phyloP scores from a whole-genome alignment of 495 filamentous ascomycete genomes.

The Aspergillus baeticus region DNA sequence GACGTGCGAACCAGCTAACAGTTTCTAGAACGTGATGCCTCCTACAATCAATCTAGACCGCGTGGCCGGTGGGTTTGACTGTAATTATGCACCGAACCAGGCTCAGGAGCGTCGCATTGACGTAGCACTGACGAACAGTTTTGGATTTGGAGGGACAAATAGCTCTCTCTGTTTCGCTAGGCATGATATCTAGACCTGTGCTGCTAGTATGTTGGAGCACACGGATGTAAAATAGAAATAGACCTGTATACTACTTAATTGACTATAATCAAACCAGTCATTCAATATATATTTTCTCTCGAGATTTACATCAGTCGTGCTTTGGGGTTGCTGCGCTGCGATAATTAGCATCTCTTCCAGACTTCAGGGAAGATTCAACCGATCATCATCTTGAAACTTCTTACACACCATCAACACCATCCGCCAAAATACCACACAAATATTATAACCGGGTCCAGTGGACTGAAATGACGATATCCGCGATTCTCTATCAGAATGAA shows the following conservation, averaged over 20 bases:
- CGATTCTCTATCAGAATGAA: constrained; percentile 53
- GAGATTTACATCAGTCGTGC: too few relatives aligned
- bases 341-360: too few relatives aligned
- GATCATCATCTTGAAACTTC: too few relatives aligned
- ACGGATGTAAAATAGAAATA: neutral
- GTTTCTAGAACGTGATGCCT: constrained; percentile 67
- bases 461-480: neutral
- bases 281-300: too few relatives aligned
- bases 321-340: too few relatives aligned
- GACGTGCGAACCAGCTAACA: constrained; percentile 1
- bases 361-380: too few relatives aligned
- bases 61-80: constrained; percentile 68
- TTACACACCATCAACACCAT: too few relatives aligned
- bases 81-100: constrained; percentile 78
- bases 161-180: constrained; percentile 77
- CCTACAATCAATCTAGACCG: constrained; percentile 82
- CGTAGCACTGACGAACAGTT: constrained; percentile 88
- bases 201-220: neutral
- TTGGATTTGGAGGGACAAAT: constrained; percentile 97
- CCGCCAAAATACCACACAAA: too few relatives aligned
- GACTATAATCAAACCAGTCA: too few relatives aligned
- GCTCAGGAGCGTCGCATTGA: constrained; percentile 69
- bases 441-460: too few relatives aligned
- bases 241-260: neutral
- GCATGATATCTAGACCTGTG: constrained; percentile 7